Base-by-base conservation (phyloP, 768 basidiomycete species). In the Rhizopogon salebrosus region DNA sequence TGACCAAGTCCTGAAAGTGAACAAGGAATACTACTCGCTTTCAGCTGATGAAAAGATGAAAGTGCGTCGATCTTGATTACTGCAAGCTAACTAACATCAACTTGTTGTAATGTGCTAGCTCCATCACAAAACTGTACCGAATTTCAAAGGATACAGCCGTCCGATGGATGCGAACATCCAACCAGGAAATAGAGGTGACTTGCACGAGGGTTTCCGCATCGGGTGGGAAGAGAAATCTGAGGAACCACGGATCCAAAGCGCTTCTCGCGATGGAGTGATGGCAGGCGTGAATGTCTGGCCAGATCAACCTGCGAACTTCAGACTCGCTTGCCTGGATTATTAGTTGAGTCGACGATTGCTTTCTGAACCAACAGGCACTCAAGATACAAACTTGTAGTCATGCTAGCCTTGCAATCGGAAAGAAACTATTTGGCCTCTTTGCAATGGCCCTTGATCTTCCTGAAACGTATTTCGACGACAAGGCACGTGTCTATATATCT, bases 141-240 rank as follows among this genome's bases (percentile, higher is more conserved):
- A 86, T 57, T 95, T 87, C 75, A 90, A 90, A 70, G 93, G 93
- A 1, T 95, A 93, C 62, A 88, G 86, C 27, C 77, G 82, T 7
- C 73, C 89, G 18, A 75, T 88, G 13, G 81, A 83, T 18, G 85
- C 85, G 69, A 92, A 93, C 57, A 83, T 78, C 10, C 78, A 92
- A 60, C 75, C 77, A 1, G 77, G 80, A 14, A 75, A 80, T n/a
- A 69, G 76, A 14, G 92, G 93, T 0, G 94, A 97, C 67, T 64
- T 95, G 13, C 92, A 97, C 59, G 92, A 95, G 67, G 90, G 84
- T 0, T 94, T 92, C 67, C 90, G 94, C 60, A 65, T 95, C 23
- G 92, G 91, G 3, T 86, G 80, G 76, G 87, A 90, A 58, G 57
- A 69, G 9, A 49, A 55, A 35, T 59, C 65, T 16, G 57, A 57